phyloP scores from a whole-genome alignment of 148 eudicot genomes.

The Rhododendron ovatum region DNA sequence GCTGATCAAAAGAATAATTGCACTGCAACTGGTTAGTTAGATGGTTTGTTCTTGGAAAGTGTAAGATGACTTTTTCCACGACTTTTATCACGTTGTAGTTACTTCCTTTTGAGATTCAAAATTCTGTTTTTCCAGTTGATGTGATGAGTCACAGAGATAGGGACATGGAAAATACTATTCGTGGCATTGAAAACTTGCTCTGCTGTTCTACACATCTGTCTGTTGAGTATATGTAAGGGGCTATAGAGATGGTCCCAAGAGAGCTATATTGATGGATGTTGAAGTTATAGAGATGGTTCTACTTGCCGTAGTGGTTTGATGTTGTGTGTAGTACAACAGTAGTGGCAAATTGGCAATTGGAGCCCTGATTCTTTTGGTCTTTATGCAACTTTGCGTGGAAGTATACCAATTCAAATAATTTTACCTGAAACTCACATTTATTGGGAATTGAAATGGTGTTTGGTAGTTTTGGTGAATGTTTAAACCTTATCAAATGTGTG shows the following conservation, averaged over 20 bases:
- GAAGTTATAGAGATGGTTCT: neutral
- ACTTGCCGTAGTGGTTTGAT: neutral
- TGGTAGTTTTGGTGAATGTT: neutral
- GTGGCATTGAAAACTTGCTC: neutral
- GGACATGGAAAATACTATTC: neutral
- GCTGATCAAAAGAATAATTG: neutral
- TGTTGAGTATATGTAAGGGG: neutral
- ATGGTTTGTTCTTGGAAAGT: constrained; percentile 4
- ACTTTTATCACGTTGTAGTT: neutral
- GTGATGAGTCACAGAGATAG: neutral
- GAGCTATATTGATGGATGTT: neutral
- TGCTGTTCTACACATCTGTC: neutral
- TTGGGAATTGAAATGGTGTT: neutral
- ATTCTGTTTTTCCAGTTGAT: neutral
- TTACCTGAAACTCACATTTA: neutral
- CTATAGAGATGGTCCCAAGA: neutral
- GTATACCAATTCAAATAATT: neutral
- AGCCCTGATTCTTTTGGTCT: neutral
- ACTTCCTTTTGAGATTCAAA: neutral
- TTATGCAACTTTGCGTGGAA: neutral
- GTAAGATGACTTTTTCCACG: neutral
- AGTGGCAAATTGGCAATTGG: neutral
- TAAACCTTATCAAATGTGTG: neutral
- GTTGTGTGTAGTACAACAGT: neutral
- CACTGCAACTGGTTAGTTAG: neutral